These are phyloP conservation scores for Moesziomyces sp. DNA, from an alignment of 1,284 basidiomycete species.

Conservation along the genomic window DNA sequence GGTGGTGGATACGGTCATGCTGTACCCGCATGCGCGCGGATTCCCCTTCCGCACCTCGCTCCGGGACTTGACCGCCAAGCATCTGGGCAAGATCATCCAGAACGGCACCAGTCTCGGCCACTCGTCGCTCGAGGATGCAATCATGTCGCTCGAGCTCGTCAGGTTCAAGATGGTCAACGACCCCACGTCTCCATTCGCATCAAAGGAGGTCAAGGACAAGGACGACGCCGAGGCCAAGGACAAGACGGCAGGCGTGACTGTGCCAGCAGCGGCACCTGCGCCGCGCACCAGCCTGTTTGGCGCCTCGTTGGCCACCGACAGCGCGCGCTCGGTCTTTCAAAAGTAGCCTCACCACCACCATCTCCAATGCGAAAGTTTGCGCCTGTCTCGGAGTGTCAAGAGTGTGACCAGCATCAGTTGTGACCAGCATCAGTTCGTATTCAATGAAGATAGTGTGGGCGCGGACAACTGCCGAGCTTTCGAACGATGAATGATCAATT, in stretches of 20 bases:
- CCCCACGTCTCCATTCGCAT: constrained; percentile 31
- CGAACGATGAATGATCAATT: neutral
- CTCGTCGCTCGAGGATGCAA: constrained; percentile 61
- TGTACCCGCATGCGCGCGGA: constrained; percentile 61
- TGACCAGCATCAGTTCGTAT: no score
- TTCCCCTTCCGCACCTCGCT: constrained; percentile 61
- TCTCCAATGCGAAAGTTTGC: neutral
- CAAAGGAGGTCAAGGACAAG: neutral
- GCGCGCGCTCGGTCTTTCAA: constrained; percentile 42
- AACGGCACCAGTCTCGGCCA: constrained; percentile 55
- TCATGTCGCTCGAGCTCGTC: constrained; percentile 57
- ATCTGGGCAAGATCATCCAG: constrained; percentile 63
- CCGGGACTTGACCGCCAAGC: constrained; percentile 51
- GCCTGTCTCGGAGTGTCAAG: no score
- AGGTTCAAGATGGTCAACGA: constrained; percentile 49
- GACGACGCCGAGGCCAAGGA: constrained; percentile 1
- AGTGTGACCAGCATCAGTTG: no score
- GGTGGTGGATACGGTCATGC: constrained; percentile 60
- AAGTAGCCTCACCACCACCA: constrained; percentile 8
- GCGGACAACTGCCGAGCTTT: neutral
- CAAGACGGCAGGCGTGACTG: constrained; percentile 24
- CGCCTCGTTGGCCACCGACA: constrained; percentile 28
- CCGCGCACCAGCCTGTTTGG: constrained; percentile 37
- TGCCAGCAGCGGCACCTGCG: constrained; percentile 11
- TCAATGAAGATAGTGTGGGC: neutral